Base-by-base conservation (phyloP, 495 filamentous ascomycete species). In the Xylaria scruposa region DNA sequence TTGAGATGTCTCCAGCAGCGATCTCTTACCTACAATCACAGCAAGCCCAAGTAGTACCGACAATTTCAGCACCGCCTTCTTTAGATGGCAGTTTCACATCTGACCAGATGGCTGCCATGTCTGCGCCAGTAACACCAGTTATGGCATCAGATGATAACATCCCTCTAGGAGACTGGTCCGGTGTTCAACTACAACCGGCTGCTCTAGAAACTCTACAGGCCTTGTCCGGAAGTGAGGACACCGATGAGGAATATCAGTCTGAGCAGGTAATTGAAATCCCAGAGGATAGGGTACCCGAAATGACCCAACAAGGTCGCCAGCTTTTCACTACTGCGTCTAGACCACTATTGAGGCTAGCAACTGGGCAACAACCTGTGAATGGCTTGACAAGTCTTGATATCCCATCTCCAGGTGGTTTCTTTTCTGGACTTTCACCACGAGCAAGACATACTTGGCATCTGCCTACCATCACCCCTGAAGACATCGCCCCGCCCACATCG, bases 321-420 rank as follows among this genome's bases (percentile, higher is more conserved):
- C 75, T 85, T 4, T 70, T 85, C 36, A 83, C 82, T 38, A 77
- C 72, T 61, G 73, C 62, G 44, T 53, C 73, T 36, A 68, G 75
- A 21, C 77, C 76, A 24, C 81, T 82, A 13, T 69, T 80, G 63
- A 54, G 75, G 33, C 76, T 81, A 54, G 82, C 80, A 0, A 78
- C 83, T 71, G 70, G 69, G n/a, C 83, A 82, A 61, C 82, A 84
- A 59, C 87, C 82, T 58, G 82, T 83, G 33, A 81, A 81, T 51
- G 83, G 88, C 67, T 85, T 95, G 68, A 91, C 90, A 71, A 84
- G 86, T 79, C 83, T 97, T 68, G 90, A 93, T 64, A 94, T 98
- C 61, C 94, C 94, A 3, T 97, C 94, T 1, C 94, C 94, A 0
- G 92, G 93, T 33, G 93, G 92, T 0, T 97, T 98, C 85, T 98